A percentile compares a stretch with the other conserved stretches of the same genome.
These are phyloP conservation scores for Cicer judaicum DNA, from an alignment of 306 rosid genomes.

Conservation along the genomic window DNA sequence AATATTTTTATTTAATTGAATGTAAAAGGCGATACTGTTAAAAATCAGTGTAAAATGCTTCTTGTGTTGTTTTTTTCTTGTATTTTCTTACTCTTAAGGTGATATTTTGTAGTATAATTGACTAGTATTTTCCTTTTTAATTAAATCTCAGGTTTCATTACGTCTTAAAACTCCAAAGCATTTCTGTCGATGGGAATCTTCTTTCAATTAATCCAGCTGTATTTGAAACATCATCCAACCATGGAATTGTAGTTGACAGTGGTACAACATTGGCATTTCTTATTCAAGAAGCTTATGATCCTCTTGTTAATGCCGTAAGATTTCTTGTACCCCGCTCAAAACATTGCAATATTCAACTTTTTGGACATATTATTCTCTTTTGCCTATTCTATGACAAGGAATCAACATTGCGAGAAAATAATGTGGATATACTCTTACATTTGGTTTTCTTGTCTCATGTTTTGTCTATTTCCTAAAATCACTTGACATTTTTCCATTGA, in stretches of 20 bases:
- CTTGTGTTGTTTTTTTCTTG: slow-evolving; percentile 28
- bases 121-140: slow-evolving; percentile 34
- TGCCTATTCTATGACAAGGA: slow-evolving; percentile 30
- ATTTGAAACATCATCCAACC: slow-evolving; percentile 58
- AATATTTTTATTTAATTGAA: not conserved
- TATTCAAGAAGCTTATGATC: slow-evolving; percentile 86
- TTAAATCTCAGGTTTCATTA: slow-evolving; percentile 32
- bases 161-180: not conserved
- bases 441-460: too few species aligned
- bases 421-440: too few species aligned
- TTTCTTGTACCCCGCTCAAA: slow-evolving; percentile 12
- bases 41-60: slow-evolving; percentile 10
- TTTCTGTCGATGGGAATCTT: slow-evolving; percentile 67
- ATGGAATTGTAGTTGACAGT: slow-evolving; percentile 88
- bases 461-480: too few species aligned
- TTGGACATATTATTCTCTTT: slow-evolving; percentile 23
- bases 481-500: too few species aligned
- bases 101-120: slow-evolving; percentile 37
- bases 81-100: not conserved
- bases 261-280: slow-evolving; percentile 94
- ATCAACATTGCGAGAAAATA: not conserved
- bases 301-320: slow-evolving; percentile 82
- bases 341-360: not conserved
- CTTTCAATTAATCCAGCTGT: slow-evolving; percentile 76
- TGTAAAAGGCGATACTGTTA: slow-evolving; percentile 10